phyloP scores from a whole-genome alignment of 148 eudicot species.

The Rhododendron mucronatum region DNA sequence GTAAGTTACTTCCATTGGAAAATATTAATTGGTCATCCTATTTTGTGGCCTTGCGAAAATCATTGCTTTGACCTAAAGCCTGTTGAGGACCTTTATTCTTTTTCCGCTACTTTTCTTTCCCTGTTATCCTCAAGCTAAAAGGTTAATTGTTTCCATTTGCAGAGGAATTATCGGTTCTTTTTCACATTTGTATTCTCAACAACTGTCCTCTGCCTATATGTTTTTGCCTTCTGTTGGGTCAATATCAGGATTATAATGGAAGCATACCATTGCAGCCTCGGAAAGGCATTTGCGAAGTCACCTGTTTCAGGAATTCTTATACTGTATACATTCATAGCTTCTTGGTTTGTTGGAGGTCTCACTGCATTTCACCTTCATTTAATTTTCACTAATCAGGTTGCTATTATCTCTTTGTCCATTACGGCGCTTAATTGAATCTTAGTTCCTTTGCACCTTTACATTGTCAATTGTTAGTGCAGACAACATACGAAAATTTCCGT shows the following conservation, averaged over 20 bases:
- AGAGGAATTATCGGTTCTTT: slow-evolving; percentile 46
- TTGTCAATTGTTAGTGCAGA: slow-evolving; percentile 16
- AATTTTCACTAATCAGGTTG: slow-evolving; percentile 40
- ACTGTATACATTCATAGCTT: slow-evolving; percentile 27
- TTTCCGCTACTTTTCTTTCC: neutral
- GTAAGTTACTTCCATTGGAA: neutral
- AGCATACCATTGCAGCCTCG: slow-evolving; percentile 12
- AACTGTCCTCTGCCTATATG: slow-evolving; percentile 36
- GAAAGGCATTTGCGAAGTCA: slow-evolving; percentile 28
- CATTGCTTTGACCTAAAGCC: neutral
- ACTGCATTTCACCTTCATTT: slow-evolving; percentile 39
- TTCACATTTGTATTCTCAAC: slow-evolving; percentile 43
- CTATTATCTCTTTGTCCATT: neutral
- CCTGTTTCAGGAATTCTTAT: slow-evolving; percentile 35
- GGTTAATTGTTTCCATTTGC: slow-evolving; percentile 14
- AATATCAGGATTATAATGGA: slow-evolving; percentile 19
- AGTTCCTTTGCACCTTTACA: neutral
- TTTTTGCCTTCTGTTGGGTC: slow-evolving; percentile 32
- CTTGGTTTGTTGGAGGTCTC: slow-evolving; percentile 51
- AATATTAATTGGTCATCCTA: neutral
- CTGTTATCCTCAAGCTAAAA: neutral
- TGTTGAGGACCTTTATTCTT: neutral
- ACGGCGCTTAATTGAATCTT: neutral
- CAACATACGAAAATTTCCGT: slow-evolving; percentile 37
- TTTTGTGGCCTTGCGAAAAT: neutral